Conservation (phyloP, 495 filamentous ascomycete species). For the Cairneyella variabilis region DNA sequence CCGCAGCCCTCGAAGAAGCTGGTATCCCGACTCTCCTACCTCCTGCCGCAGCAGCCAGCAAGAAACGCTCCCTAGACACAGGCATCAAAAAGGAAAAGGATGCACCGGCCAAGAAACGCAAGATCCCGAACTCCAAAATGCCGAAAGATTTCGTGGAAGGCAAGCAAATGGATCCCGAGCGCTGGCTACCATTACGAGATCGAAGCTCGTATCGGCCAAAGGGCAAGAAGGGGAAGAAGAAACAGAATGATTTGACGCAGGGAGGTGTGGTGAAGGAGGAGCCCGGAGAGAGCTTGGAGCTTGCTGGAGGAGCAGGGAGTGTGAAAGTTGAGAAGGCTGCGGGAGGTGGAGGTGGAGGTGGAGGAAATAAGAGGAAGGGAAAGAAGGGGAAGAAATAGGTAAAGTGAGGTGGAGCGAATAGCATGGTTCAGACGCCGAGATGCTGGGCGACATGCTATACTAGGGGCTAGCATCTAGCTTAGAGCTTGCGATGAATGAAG, state of each 20-base stretch:
- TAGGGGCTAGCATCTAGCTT: no score
- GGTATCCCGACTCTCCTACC: constrained; percentile 66
- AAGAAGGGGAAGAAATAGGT: constrained; percentile 71
- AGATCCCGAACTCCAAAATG: constrained; percentile 60
- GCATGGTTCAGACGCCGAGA: no score
- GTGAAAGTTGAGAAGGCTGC: constrained; percentile 53
- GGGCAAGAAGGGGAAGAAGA: constrained; percentile 85
- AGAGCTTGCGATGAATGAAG: no score
- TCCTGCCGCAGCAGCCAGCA: constrained; percentile 31
- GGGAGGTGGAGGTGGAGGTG: constrained; percentile 33
- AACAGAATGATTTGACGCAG: constrained; percentile 73
- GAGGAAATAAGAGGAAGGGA: constrained; percentile 63
- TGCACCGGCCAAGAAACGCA: constrained; percentile 54
- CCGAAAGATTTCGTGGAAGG: constrained; percentile 72
- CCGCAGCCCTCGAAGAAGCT: constrained; percentile 63
- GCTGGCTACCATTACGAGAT: constrained; percentile 89
- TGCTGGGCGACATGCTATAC: no score
- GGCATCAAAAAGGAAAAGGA: constrained; percentile 42
- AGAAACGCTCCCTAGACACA: constrained; percentile 51
- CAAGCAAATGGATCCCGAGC: constrained; percentile 80
- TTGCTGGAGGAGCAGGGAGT: constrained; percentile 58
- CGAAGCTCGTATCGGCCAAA: constrained; percentile 85
- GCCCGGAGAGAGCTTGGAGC: constrained; percentile 51
- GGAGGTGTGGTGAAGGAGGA: constrained; percentile 73
- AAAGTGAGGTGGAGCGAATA: background rate